These are phyloP conservation scores for Protoeuglena noctilucae DNA, from an alignment of 139 green algal genomes.

Conservation along the genomic window DNA sequence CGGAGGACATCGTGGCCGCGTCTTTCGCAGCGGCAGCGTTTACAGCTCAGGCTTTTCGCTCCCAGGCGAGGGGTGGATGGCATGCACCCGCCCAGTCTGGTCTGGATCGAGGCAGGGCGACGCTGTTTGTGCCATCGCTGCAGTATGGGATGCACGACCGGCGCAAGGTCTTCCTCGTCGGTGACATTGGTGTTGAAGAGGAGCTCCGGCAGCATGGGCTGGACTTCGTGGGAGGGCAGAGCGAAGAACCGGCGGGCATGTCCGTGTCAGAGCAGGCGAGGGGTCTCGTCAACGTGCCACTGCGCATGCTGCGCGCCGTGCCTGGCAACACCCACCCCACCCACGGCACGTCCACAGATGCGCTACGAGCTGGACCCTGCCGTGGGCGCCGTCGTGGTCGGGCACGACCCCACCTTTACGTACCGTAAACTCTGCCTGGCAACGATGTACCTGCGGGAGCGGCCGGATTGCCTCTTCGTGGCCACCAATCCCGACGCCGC, in stretches of 20 bases:
- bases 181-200: constrained; percentile 20
- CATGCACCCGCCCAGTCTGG: too few species aligned
- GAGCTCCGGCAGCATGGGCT: constrained; percentile 20
- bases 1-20: constrained; percentile 32
- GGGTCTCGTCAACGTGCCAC: constrained; percentile 10
- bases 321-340: not conserved
- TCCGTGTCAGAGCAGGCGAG: constrained; percentile 15
- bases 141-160: not conserved
- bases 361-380: constrained; percentile 16
- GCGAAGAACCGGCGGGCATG: constrained; percentile 9
- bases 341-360: not conserved
- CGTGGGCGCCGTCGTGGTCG: constrained; percentile 41
- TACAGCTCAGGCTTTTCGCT: constrained; percentile 24
- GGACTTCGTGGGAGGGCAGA: constrained; percentile 11
- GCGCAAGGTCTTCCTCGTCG: constrained; percentile 29
- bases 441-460: constrained; percentile 26
- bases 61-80: too few species aligned
- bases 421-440: constrained; percentile 27
- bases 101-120: too few species aligned
- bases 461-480: constrained; percentile 38
- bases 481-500: constrained; percentile 37
- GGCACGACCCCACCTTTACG: constrained; percentile 34
- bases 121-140: too few species aligned
- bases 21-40: constrained; percentile 48
- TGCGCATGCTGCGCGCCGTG: not conserved